phyloP scores from a whole-genome alignment of 257 asterid species.

The Lantana camara region DNA sequence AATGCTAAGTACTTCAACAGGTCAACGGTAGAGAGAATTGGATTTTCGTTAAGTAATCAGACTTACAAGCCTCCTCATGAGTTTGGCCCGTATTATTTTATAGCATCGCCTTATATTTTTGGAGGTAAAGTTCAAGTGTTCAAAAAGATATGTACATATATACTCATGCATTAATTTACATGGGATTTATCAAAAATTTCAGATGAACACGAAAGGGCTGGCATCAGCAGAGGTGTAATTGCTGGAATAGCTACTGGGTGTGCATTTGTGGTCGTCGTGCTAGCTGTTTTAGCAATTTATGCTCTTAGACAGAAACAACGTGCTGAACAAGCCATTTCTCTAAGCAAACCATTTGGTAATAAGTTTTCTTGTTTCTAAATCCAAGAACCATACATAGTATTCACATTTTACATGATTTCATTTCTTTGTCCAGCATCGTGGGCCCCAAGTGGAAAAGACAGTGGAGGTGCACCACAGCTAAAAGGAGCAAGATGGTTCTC shows the following conservation, averaged over 20 bases:
- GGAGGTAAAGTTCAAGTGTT: conserved; percentile 44
- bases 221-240: conserved; percentile 51
- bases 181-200: conserved; percentile 23
- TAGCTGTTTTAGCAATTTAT: conserved; percentile 63
- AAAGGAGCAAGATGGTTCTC: conserved; percentile 98
- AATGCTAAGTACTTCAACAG: conserved; percentile 62
- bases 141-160: not conserved
- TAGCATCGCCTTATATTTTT: conserved; percentile 70
- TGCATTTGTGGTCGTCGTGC: conserved; percentile 56
- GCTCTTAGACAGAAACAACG: conserved; percentile 77
- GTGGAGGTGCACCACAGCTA: conserved; percentile 95
- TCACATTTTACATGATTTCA: not conserved
- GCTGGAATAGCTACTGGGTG: conserved; percentile 78
- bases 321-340: conserved; percentile 82
- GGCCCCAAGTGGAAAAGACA: conserved; percentile 83
- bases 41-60: conserved; percentile 81
- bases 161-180: not conserved
- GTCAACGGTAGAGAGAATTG: conserved; percentile 75
- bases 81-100: conserved; percentile 91
- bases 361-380: no score
- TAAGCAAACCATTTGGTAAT: conserved; percentile 87
- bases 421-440: conserved; percentile 62
- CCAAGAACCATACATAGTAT: no score
- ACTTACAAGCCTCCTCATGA: conserved; percentile 89
- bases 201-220: conserved; percentile 50